phyloP scores from a whole-genome alignment of 192 early-diverging fungal species.

The Martensiomyces pterosporus region DNA sequence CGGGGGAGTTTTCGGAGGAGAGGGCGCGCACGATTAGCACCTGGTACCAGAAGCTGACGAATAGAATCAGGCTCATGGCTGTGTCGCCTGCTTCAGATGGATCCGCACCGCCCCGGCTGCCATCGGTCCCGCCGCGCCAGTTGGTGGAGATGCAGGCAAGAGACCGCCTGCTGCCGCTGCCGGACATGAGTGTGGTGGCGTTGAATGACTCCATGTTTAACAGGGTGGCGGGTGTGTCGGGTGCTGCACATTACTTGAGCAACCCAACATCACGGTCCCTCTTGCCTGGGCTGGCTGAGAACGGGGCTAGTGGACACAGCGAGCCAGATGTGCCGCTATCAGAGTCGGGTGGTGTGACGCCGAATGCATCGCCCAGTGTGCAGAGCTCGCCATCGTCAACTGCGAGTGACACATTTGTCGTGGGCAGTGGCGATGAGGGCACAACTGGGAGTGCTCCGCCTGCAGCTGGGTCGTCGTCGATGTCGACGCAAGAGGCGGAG shows the following conservation, averaged over 20 bases:
- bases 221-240: slow-evolving; percentile 18
- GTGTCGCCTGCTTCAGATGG: slow-evolving; percentile 43
- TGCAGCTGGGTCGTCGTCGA: too few relatives aligned
- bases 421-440: neutral
- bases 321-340: too few relatives aligned
- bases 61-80: slow-evolving; percentile 44
- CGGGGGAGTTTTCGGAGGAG: slow-evolving; percentile 24
- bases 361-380: too few relatives aligned
- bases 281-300: too few relatives aligned
- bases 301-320: too few relatives aligned
- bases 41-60: slow-evolving; percentile 41
- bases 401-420: too few relatives aligned
- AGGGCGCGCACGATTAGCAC: slow-evolving; percentile 24
- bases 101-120: slow-evolving; percentile 41
- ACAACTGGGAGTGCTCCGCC: too few relatives aligned
- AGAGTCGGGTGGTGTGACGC: too few relatives aligned
- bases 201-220: slow-evolving; percentile 31
- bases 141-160: slow-evolving; percentile 23
- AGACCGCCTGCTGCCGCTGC: slow-evolving; percentile 35
- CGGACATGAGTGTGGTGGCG: slow-evolving; percentile 23
- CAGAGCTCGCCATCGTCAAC: too few relatives aligned
- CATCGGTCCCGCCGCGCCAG: slow-evolving; percentile 33
- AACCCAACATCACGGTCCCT: slow-evolving; percentile 19
- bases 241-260: slow-evolving; percentile 34
- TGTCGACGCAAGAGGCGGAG: slow-evolving; percentile 36